phyloP scores from a whole-genome alignment of 2,329 filamentous ascomycete species.

The Cladosporium sp. region DNA sequence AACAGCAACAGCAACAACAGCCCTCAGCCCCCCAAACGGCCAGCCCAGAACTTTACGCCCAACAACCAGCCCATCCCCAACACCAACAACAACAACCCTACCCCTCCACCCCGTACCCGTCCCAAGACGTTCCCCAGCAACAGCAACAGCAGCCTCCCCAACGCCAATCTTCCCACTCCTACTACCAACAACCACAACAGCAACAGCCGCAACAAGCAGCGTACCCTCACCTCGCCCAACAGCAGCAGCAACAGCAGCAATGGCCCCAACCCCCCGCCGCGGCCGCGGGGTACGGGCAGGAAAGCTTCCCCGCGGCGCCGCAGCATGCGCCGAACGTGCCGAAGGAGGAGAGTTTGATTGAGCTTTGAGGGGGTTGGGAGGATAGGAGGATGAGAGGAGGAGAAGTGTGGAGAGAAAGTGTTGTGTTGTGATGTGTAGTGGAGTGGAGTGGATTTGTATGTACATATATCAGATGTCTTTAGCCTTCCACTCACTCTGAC shows the following conservation, averaged over 20 bases:
- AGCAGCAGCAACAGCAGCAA: slow-evolving; percentile 20
- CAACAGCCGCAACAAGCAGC: slow-evolving; percentile 7
- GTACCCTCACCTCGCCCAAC: slow-evolving; percentile 8
- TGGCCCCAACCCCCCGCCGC: slow-evolving; percentile 32
- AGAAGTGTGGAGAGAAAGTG: too few species aligned
- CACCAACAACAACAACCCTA: slow-evolving; percentile 24
- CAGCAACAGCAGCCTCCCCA: slow-evolving; percentile 18
- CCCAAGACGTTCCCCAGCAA: slow-evolving; percentile 20
- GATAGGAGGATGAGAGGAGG: too few species aligned
- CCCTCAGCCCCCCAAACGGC: slow-evolving; percentile 22
- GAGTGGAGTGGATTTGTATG: too few species aligned
- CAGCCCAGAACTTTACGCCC: slow-evolving; percentile 31
- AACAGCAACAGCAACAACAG: slow-evolving; percentile 20
- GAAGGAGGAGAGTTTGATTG: slow-evolving; percentile 36
- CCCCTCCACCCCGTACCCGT: slow-evolving; percentile 19
- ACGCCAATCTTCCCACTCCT: slow-evolving; percentile 19
- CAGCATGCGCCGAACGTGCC: slow-evolving; percentile 28
- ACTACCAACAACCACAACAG: slow-evolving; percentile 17
- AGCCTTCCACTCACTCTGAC: too few species aligned
- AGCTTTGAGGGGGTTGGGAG: slow-evolving; percentile 28
- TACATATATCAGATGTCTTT: too few species aligned
- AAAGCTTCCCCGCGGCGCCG: slow-evolving; percentile 31
- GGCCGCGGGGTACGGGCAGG: slow-evolving; percentile 31
- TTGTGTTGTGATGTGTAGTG: too few species aligned
- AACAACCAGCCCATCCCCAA: slow-evolving; percentile 30